Percentiles rank a stretch among this genome's conserved stretches.
phyloP scores from a whole-genome alignment of 2,329 filamentous ascomycete genomes.

The Graphilbum ipis-grandicollis region DNA sequence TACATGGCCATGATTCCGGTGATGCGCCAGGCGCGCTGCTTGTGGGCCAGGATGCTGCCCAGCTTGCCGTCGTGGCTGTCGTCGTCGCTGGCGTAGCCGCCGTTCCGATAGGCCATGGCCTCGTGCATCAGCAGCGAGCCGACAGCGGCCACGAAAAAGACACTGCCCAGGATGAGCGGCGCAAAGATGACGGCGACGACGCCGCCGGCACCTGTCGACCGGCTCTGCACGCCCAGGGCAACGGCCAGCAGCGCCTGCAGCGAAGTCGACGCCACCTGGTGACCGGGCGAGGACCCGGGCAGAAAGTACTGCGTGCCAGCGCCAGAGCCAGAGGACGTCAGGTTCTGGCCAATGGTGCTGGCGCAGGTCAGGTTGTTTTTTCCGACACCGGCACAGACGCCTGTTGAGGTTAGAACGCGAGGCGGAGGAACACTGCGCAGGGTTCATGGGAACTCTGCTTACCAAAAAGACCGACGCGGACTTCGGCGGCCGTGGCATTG shows the following conservation, averaged over 20 bases:
- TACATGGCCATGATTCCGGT: constrained; percentile 6
- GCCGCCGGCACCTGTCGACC: constrained; percentile 5
- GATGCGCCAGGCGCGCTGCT: constrained; percentile 1
- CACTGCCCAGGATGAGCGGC: constrained; percentile 5
- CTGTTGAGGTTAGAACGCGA: no score
- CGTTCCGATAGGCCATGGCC: neutral
- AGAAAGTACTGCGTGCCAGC: constrained; percentile 2
- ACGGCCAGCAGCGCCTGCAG: constrained; percentile 7
- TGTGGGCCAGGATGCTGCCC: neutral
- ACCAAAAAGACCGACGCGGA: constrained; percentile 10
- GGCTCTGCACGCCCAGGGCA: constrained; percentile 6
- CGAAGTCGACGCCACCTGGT: neutral
- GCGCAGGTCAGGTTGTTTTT: constrained; percentile 6
- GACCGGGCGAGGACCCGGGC: constrained; percentile 4
- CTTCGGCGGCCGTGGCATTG: constrained; percentile 6
- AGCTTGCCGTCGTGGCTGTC: neutral
- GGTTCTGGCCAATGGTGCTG: constrained; percentile 5
- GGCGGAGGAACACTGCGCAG: no score
- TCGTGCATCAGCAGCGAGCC: constrained; percentile 3
- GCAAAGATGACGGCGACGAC: constrained; percentile 6
- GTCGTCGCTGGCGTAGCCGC: neutral
- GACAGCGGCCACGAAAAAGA: constrained; percentile 6
- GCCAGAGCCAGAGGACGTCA: constrained; percentile 1
- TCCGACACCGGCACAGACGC: constrained; percentile 7
- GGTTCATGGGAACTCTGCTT: no score